These are phyloP conservation scores for Piloderma croceum DNA, from an alignment of 768 basidiomycete genomes.

Conservation along the genomic window DNA sequence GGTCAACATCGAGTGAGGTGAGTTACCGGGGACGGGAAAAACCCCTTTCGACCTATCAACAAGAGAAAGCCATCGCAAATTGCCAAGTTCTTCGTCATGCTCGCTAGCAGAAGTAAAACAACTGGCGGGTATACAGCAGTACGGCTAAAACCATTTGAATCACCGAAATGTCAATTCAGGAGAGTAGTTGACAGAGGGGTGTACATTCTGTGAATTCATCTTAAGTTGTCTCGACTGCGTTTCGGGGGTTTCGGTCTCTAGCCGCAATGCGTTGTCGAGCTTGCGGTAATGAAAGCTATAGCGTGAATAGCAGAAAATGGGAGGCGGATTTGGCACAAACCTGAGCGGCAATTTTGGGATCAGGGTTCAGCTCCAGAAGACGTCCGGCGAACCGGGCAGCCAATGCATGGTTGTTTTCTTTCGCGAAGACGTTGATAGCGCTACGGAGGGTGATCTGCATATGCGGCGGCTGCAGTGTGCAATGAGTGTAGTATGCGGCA, in stretches of 20 bases:
- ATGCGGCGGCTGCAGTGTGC: constrained; percentile 82
- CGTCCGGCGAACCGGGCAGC: constrained; percentile 89
- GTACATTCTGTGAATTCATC: constrained; percentile 92
- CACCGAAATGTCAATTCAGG: constrained; percentile 52
- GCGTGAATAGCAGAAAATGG: no score
- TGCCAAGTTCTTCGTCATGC: constrained; percentile 77
- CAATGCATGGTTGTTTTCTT: constrained; percentile 90
- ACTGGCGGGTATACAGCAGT: constrained; percentile 82
- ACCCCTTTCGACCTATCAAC: constrained; percentile 51
- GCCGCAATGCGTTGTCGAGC: constrained; percentile 89
- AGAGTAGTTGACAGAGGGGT: constrained; percentile 69
- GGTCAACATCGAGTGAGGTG: constrained; percentile 48
- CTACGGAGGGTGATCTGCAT: constrained; percentile 88
- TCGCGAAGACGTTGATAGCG: constrained; percentile 83
- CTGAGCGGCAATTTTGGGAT: constrained; percentile 78
- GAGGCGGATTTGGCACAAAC: no score
- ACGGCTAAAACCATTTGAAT: constrained; percentile 48
- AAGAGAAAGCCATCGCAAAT: constrained; percentile 68
- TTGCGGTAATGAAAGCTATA: no score
- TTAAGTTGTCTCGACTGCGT: constrained; percentile 87
- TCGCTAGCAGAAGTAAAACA: constrained; percentile 84
- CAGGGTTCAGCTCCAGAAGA: constrained; percentile 83
- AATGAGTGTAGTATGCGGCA: constrained; percentile 97
- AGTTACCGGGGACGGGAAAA: constrained; percentile 49
- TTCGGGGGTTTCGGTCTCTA: constrained; percentile 91